Conservation (phyloP, 2,329 filamentous ascomycete genomes). For the Sarocladium brachiariae region DNA sequence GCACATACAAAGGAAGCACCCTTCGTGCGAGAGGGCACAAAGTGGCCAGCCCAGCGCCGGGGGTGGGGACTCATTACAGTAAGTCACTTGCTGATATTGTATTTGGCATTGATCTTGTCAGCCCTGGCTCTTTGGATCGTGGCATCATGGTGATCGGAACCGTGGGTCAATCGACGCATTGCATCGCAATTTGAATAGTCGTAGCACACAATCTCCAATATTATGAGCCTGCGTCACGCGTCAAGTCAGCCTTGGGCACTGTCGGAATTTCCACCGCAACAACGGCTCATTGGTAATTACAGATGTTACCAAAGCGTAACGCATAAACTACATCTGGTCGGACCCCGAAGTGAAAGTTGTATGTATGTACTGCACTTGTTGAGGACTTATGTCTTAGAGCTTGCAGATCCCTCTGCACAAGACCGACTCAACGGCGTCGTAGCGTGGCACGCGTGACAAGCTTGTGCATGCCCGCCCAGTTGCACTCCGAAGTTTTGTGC, state of each 20-base stretch:
- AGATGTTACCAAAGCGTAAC: too few species aligned
- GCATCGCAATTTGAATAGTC: slow-evolving; percentile 1
- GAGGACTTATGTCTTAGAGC: background rate
- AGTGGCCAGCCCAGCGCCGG: too few species aligned
- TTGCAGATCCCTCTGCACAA: slow-evolving; percentile 1
- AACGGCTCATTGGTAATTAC: background rate
- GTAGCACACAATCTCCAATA: background rate
- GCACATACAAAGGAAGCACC: too few species aligned
- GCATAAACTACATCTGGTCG: too few species aligned
- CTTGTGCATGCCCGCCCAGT: background rate
- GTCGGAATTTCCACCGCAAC: background rate
- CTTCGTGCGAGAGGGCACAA: too few species aligned
- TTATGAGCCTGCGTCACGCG: slow-evolving; percentile 2
- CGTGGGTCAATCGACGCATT: slow-evolving; percentile 1
- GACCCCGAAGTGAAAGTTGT: too few species aligned
- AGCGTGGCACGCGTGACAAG: background rate
- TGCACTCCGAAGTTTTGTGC: too few species aligned
- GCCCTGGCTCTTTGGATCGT: slow-evolving; percentile 3
- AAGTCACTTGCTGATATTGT: too few species aligned
- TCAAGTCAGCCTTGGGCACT: too few species aligned
- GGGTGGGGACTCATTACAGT: too few species aligned
- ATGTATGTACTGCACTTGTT: too few species aligned
- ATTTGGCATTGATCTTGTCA: background rate
- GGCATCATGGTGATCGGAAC: slow-evolving; percentile 3
- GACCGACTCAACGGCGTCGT: background rate